These are phyloP conservation scores for Lasiodiplodia gonubiensis DNA, from an alignment of 2,329 filamentous ascomycete species.

Conservation along the genomic window DNA sequence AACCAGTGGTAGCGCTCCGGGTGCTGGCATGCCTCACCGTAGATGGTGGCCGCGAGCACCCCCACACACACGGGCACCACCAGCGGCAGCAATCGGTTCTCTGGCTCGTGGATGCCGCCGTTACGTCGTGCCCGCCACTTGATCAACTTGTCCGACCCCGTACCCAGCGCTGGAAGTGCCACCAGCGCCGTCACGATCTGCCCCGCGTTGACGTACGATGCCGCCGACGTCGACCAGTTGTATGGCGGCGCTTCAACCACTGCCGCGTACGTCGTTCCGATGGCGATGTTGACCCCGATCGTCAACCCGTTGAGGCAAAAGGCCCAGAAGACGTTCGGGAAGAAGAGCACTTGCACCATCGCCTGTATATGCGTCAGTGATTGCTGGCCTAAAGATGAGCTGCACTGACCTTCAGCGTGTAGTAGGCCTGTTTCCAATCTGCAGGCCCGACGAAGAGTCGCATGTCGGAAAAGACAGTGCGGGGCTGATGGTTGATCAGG, in stretches of 20 bases:
- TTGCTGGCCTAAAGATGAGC: neutral
- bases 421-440: constrained; percentile 46
- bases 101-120: constrained; percentile 51
- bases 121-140: constrained; percentile 45
- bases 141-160: constrained; percentile 48
- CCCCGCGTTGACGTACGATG: constrained; percentile 48
- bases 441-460: constrained; percentile 48
- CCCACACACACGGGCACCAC: constrained; percentile 48
- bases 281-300: constrained; percentile 51
- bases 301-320: constrained; percentile 49
- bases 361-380: constrained; percentile 6
- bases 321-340: constrained; percentile 51
- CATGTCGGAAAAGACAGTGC: constrained; percentile 48
- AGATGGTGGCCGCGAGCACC: constrained; percentile 46
- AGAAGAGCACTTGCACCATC: constrained; percentile 36
- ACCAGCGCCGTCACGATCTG: constrained; percentile 49
- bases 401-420: constrained; percentile 34
- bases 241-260: constrained; percentile 47
- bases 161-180: constrained; percentile 48
- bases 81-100: constrained; percentile 46
- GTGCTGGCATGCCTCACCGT: constrained; percentile 44
- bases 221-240: constrained; percentile 44
- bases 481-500: constrained; percentile 43
- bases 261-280: constrained; percentile 50
- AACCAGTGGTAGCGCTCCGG: constrained; percentile 47